phyloP scores from a whole-genome alignment of 139 green algal species.

The Picocystis salinarum region DNA sequence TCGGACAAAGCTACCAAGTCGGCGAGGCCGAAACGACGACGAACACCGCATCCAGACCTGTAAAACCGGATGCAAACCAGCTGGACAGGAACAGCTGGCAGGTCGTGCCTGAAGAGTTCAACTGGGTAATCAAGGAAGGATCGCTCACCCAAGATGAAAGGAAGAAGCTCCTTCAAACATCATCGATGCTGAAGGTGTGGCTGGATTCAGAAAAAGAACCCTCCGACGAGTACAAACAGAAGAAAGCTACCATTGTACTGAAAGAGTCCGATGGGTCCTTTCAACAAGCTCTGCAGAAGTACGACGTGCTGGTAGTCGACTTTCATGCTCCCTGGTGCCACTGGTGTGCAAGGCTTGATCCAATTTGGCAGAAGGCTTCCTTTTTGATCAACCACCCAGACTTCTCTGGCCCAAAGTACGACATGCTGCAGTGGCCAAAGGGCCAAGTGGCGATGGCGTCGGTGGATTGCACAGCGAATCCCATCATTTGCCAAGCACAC shows the following conservation, averaged over 20 bases:
- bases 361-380: slow-evolving; percentile 8
- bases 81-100: too few species aligned
- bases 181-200: not conserved
- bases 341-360: slow-evolving; percentile 6
- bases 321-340: slow-evolving; percentile 18
- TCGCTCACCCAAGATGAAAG: too few species aligned
- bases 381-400: too few species aligned
- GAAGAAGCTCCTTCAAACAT: not conserved
- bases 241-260: slow-evolving; percentile 1
- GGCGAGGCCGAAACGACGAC: too few species aligned
- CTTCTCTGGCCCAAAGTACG: too few species aligned
- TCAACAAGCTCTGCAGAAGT: slow-evolving; percentile 5
- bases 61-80: too few species aligned
- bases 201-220: not conserved
- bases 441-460: slow-evolving; percentile 2
- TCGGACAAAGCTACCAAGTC: too few species aligned
- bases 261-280: not conserved
- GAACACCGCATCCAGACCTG: too few species aligned
- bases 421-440: slow-evolving; percentile 4
- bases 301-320: slow-evolving; percentile 12
- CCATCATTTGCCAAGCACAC: slow-evolving; percentile 2
- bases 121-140: not conserved
- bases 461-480: slow-evolving; percentile 13
- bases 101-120: too few species aligned
- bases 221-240: slow-evolving; percentile 1